A percentile compares a stretch with the other conserved stretches of the same genome.
These are phyloP conservation scores for Paulinella micropora DNA, from an alignment of 78 protist genomes.

Conservation along the genomic window DNA sequence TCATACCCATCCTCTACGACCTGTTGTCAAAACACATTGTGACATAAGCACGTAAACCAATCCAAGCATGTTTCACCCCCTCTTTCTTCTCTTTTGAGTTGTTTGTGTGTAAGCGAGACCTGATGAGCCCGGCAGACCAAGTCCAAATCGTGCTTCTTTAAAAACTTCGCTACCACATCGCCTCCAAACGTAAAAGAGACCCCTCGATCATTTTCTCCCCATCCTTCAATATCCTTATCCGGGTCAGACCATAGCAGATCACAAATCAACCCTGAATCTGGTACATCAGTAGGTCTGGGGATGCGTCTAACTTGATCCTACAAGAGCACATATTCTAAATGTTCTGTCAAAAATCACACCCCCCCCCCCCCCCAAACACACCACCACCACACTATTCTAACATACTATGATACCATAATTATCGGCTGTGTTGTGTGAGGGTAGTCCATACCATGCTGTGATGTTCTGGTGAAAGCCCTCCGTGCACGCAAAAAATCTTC, in stretches of 20 bases:
- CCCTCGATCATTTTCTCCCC: conserved; percentile 97
- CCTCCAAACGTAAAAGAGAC: conserved; percentile 92
- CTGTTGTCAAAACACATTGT: not conserved
- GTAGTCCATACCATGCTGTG: no score
- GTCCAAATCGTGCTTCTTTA: conserved; percentile 81
- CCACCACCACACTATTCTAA: no score
- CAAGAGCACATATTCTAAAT: no score
- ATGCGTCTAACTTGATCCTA: conserved; percentile 77
- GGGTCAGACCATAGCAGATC: conserved; percentile 98
- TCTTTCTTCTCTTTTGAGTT: not conserved
- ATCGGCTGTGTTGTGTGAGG: no score
- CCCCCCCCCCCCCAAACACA: no score
- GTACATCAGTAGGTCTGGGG: conserved; percentile 93
- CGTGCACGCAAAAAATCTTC: conserved; percentile 96
- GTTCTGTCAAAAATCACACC: no score
- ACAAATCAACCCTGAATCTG: conserved; percentile 91
- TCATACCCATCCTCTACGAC: conserved; percentile 94
- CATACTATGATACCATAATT: no score
- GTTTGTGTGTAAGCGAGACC: no score
- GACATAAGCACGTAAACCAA: not conserved
- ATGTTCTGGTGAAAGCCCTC: conserved; percentile 96
- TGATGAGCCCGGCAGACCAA: conserved; percentile 95
- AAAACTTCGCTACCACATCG: conserved; percentile 74
- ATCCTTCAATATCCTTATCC: conserved; percentile 69
- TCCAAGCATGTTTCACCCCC: not conserved